Percentiles rank a stretch among this genome's conserved stretches.
These are phyloP conservation scores for Wallemia mellicola DNA, from an alignment of 1,284 basidiomycete species.

Conservation along the genomic window DNA sequence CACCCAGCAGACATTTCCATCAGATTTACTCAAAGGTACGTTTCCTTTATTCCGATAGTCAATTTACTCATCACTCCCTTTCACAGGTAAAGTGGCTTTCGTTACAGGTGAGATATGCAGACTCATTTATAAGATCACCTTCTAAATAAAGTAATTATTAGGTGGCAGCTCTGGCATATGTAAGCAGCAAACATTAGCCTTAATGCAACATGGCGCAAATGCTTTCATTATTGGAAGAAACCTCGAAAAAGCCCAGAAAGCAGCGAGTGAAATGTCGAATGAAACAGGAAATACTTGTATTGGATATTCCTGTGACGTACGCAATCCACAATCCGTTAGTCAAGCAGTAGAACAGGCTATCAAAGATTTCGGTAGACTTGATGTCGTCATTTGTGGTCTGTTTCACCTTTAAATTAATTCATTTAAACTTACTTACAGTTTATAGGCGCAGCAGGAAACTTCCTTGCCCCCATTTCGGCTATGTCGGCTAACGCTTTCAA, in stretches of 20 bases:
- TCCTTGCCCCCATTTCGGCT: constrained; percentile 48
- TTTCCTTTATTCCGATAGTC: background rate
- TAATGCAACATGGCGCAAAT: constrained; percentile 56
- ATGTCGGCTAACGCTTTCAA: constrained; percentile 66
- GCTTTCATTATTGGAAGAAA: constrained; percentile 63
- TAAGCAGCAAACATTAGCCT: background rate
- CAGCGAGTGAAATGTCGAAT: constrained; percentile 39
- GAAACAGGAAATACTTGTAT: constrained; percentile 42
- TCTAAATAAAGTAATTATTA: background rate
- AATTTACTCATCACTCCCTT: background rate
- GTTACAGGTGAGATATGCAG: background rate
- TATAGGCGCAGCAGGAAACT: constrained; percentile 61
- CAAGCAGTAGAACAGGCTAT: constrained; percentile 47
- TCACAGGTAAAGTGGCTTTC: background rate
- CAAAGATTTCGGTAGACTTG: constrained; percentile 52
- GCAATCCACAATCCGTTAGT: constrained; percentile 38
- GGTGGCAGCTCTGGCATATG: background rate
- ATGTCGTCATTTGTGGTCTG: constrained; percentile 76
- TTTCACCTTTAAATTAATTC: background rate
- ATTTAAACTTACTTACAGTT: background rate
- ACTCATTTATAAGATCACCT: too few relatives aligned
- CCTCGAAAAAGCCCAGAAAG: constrained; percentile 36
- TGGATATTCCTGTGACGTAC: constrained; percentile 49
- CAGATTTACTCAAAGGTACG: background rate
- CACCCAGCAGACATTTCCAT: background rate